phyloP scores from a whole-genome alignment of 2,329 filamentous ascomycete species.

The Ophiostoma piceae region DNA sequence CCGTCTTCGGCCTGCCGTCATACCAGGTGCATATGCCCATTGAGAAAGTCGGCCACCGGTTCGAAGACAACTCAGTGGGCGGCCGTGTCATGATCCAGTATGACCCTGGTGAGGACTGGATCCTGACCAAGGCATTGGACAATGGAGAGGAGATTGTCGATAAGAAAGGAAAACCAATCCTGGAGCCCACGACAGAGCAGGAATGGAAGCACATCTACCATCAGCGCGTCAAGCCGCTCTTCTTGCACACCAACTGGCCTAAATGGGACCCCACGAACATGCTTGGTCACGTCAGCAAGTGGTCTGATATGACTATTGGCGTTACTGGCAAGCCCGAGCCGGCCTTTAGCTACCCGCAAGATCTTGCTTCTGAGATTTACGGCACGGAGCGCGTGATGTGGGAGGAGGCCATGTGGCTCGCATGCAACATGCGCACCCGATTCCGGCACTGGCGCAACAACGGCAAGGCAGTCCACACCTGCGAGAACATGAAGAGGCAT shows the following conservation, averaged over 20 bases:
- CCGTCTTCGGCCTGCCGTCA: slow-evolving; percentile 37
- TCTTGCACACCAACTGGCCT: slow-evolving; percentile 36
- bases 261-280: slow-evolving; percentile 35
- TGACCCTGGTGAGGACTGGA: slow-evolving; percentile 32
- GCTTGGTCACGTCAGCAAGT: slow-evolving; percentile 27
- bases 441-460: slow-evolving; percentile 22
- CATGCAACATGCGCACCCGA: slow-evolving; percentile 29
- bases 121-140: slow-evolving; percentile 13
- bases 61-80: slow-evolving; percentile 30
- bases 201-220: slow-evolving; percentile 14
- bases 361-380: slow-evolving; percentile 30
- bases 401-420: slow-evolving; percentile 33
- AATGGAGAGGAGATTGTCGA: background rate
- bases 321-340: slow-evolving; percentile 30
- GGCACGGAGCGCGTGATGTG: slow-evolving; percentile 36
- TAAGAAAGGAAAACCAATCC: background rate
- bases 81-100: slow-evolving; percentile 32
- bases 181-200: slow-evolving; percentile 4
- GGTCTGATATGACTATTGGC: slow-evolving; percentile 28
- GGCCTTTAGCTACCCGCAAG: slow-evolving; percentile 31
- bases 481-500: slow-evolving; percentile 15
- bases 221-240: slow-evolving; percentile 30
- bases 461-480: slow-evolving; percentile 18
- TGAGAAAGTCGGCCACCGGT: slow-evolving; percentile 33
- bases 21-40: slow-evolving; percentile 38